These are phyloP conservation scores for Termitomyces sp. DNA, from an alignment of 768 basidiomycete species.

Conservation along the genomic window DNA sequence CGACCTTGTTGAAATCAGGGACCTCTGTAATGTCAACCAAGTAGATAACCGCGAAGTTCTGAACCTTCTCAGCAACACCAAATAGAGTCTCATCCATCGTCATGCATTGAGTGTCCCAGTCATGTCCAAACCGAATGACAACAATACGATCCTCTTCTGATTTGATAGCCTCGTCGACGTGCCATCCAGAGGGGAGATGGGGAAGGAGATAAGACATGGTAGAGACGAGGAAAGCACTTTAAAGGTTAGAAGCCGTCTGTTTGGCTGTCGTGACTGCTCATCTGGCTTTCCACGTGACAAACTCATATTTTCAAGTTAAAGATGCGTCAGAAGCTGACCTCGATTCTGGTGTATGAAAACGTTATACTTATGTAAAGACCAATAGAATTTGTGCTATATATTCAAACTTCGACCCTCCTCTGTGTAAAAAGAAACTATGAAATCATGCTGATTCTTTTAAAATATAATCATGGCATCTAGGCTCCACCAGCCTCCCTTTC, in stretches of 20 bases:
- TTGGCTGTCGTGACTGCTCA: neutral
- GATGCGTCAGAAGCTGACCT: neutral
- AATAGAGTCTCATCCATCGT: constrained; percentile 98
- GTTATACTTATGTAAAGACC: too few relatives aligned
- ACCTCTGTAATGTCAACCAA: constrained; percentile 94
- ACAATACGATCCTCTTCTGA: constrained; percentile 97
- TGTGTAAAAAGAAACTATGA: too few relatives aligned
- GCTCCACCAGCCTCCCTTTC: neutral
- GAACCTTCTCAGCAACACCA: constrained; percentile 89
- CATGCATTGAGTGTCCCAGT: constrained; percentile 95
- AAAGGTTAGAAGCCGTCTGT: too few relatives aligned
- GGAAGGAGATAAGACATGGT: constrained; percentile 88
- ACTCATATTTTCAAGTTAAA: neutral
- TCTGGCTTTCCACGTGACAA: neutral
- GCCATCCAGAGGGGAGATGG: constrained; percentile 91
- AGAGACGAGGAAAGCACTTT: neutral
- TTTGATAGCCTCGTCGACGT: constrained; percentile 98
- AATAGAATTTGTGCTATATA: too few relatives aligned
- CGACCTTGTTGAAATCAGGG: constrained; percentile 96
- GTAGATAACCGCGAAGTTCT: constrained; percentile 98
- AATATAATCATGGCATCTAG: neutral
- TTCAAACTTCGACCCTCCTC: too few relatives aligned
- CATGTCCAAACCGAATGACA: constrained; percentile 91
- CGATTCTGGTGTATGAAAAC: too few relatives aligned
- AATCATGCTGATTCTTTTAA: neutral